phyloP scores from a whole-genome alignment of 176 grass and related monocot species.

The Urochloa ruziziensis region DNA sequence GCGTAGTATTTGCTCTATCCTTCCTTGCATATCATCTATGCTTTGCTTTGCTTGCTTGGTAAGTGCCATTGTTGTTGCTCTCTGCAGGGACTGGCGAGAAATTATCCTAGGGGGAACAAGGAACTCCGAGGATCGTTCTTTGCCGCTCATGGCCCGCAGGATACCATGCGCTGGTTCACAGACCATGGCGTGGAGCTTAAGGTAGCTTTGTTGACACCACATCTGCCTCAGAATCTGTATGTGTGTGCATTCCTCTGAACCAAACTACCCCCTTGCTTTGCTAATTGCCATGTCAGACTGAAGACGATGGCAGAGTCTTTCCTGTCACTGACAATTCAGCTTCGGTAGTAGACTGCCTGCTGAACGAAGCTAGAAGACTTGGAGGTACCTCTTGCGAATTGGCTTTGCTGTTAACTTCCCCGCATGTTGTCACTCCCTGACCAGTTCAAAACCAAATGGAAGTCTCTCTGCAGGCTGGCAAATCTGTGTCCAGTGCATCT shows the following conservation, averaged over 20 bases:
- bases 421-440: background rate
- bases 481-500: conserved; percentile 62
- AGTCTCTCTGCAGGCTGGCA: conserved; percentile 89
- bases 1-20: background rate
- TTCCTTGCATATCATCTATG: background rate
- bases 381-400: conserved; percentile 58
- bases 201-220: conserved; percentile 38
- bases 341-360: conserved; percentile 78
- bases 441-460: conserved; percentile 45
- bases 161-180: conserved; percentile 83
- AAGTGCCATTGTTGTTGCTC: background rate
- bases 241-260: background rate
- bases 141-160: conserved; percentile 62
- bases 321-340: conserved; percentile 74
- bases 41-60: background rate
- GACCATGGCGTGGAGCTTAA: conserved; percentile 87
- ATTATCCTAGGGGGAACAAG: conserved; percentile 89
- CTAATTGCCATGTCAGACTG: conserved; percentile 40
- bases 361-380: conserved; percentile 74
- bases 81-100: conserved; percentile 53
- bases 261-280: background rate
- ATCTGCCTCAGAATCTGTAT: background rate
- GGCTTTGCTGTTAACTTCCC: background rate
- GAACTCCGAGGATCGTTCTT: conserved; percentile 88
- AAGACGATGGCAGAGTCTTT: conserved; percentile 95